Evolutionary conservation across 805 yeast species (phyloP), one percentile per base, ranked within the genome.

Genomic region (Tetrapisispora namnaoensis): DNA sequence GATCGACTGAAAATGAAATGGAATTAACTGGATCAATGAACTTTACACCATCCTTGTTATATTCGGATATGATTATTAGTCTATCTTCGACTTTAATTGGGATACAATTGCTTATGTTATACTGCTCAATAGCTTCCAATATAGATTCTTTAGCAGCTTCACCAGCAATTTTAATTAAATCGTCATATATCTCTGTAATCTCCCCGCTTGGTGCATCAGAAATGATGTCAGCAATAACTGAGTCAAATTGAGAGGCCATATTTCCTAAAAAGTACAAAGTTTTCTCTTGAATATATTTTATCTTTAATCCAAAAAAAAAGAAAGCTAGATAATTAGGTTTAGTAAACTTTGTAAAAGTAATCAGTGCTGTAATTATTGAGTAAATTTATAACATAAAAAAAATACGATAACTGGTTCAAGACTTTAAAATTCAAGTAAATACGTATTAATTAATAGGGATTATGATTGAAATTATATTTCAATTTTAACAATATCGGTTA

Each of bases 1-100:
- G 77, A 60, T 85, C 86, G 43, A 83, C 78, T 49, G 78, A 77
- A 62, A 83, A 82, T 38, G 70, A 62, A 46, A 74, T 61, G 24
- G 74, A 71, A 28, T 64, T 66, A 1, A 66, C 65, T 30, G 73
- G 75, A 58, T 86, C 95, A 54, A 73, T 69, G 55, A 73, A 82
- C 57, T 79, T 81, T 16, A 79, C 56, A 1, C 73, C 78, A 17
- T 63, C 57, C 44, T 68, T 67, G 54, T 81, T 82, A 63, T 69
- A 73, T 49, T 71, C 62, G 1, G 83, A 75, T 14, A 81, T 53
- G 4, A 80, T 66, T 0, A 73, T 65, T 8, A 66, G 55, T 38
- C 68, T 59, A 9, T 65, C 65, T 13, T 64, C 55, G 18, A 67
- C 61, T 16, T 57, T 59, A 42, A 71, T 68, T 2, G 69, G 60